Percentiles rank a stretch among this genome's conserved stretches.
These are phyloP conservation scores for Sisymbrium altissimum DNA, from an alignment of 345 rosid genomes.

Conservation along the genomic window DNA sequence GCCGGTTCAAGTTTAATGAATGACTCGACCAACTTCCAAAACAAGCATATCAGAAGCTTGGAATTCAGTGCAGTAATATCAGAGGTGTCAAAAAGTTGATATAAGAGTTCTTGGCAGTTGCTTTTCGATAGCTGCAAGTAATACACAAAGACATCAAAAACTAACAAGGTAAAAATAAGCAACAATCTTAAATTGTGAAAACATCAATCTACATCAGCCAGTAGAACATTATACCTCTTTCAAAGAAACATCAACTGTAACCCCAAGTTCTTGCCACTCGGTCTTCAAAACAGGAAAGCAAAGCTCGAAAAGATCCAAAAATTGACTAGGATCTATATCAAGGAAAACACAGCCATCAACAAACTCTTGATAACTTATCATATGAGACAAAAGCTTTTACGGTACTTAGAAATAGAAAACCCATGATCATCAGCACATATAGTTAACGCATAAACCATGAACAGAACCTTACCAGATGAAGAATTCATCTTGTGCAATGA, in stretches of 20 bases:
- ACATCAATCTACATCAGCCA: slow-evolving; percentile 15
- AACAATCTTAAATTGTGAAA: neutral
- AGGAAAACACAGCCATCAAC: slow-evolving; percentile 25
- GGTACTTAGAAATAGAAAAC: neutral
- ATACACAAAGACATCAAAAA: slow-evolving; percentile 13
- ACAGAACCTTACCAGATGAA: slow-evolving; percentile 31
- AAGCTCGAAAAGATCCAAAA: slow-evolving; percentile 56
- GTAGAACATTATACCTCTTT: slow-evolving; percentile 48
- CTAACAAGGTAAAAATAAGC: neutral
- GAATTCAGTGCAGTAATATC: slow-evolving; percentile 48
- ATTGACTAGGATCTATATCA: slow-evolving; percentile 41
- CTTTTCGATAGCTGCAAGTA: slow-evolving; percentile 49
- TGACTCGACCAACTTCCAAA: slow-evolving; percentile 68
- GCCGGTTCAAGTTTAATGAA: slow-evolving; percentile 37
- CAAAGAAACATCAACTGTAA: slow-evolving; percentile 36
- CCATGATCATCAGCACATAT: slow-evolving; percentile 8
- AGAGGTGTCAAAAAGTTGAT: slow-evolving; percentile 45
- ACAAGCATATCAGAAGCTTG: slow-evolving; percentile 51
- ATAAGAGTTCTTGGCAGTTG: slow-evolving; percentile 60
- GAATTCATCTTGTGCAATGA: slow-evolving; percentile 39
- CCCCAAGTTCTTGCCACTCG: slow-evolving; percentile 58
- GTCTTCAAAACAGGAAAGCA: slow-evolving; percentile 67
- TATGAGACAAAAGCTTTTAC: neutral
- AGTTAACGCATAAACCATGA: neutral
- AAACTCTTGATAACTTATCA: slow-evolving; percentile 5